Percentiles rank a stretch among this genome's conserved stretches.
phyloP scores from a whole-genome alignment of 345 rosid genomes.

The Lagerstroemia speciosa region DNA sequence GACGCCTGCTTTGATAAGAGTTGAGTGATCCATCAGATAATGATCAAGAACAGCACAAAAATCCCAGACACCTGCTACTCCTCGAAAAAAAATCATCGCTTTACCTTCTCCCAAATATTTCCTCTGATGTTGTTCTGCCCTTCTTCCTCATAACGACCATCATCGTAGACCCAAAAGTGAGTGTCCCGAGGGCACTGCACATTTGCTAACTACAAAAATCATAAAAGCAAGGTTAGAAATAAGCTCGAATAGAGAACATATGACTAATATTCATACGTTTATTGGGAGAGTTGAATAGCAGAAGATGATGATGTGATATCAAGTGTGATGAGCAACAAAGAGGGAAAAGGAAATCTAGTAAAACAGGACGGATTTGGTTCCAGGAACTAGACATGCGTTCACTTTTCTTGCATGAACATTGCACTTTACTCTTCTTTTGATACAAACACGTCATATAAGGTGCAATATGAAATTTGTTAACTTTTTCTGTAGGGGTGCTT shows the following conservation, averaged over 20 bases:
- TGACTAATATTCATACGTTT: neutral
- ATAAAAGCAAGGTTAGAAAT: neutral
- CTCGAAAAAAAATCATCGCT: neutral
- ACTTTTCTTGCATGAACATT: neutral
- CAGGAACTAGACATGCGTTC: neutral
- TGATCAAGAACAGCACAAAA: neutral
- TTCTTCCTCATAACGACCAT: slow-evolving; percentile 82
- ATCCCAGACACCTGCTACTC: neutral
- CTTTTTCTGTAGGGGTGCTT: too few relatives aligned
- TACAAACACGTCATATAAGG: neutral
- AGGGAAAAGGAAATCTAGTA: neutral
- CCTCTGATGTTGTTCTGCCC: slow-evolving; percentile 80
- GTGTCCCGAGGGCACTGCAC: slow-evolving; percentile 78
- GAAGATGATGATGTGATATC: neutral
- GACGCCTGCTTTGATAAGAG: slow-evolving; percentile 61
- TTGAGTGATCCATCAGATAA: neutral
- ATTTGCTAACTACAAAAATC: slow-evolving; percentile 43
- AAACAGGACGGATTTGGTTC: neutral
- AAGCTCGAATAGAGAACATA: neutral
- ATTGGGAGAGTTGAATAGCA: neutral
- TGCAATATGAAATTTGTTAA: too few relatives aligned
- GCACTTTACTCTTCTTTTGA: neutral
- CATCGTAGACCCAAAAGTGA: slow-evolving; percentile 84
- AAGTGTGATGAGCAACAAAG: neutral
- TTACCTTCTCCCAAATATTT: slow-evolving; percentile 83